Evolutionary conservation across 257 asterid genomes (phyloP).

Genomic region (Coffea canephora): DNA sequence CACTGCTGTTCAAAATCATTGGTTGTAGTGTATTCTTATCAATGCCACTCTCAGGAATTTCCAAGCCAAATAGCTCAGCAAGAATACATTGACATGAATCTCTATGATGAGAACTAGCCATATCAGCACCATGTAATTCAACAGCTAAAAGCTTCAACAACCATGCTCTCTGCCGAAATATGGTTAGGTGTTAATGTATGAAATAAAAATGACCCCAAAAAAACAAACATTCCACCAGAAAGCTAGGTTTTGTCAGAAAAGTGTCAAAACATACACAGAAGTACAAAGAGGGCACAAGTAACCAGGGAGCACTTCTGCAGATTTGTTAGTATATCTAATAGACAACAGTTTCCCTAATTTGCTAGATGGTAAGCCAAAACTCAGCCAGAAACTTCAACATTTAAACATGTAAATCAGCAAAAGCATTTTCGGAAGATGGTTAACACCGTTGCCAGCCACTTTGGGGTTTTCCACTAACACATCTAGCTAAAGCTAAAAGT

Average conservation of each 20-base stretch:
- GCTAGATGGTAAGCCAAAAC: neutral
- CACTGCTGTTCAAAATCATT: slow-evolving; percentile 33
- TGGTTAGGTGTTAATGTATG: neutral
- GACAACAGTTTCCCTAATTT: neutral
- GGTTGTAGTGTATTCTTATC: slow-evolving; percentile 38
- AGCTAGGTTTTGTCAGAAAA: neutral
- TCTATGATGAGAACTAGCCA: slow-evolving; percentile 58
- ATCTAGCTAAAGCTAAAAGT: no score
- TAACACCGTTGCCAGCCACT: neutral
- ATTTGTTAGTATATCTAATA: neutral
- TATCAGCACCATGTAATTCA: slow-evolving; percentile 77
- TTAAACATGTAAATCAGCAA: neutral
- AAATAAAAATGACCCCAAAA: neutral
- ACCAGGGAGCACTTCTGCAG: no score
- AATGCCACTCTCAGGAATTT: slow-evolving; percentile 35
- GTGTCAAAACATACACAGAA: no score
- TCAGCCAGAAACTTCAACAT: neutral
- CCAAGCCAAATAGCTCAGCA: slow-evolving; percentile 68
- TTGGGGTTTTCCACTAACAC: neutral
- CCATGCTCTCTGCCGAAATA: slow-evolving; percentile 83
- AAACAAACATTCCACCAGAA: neutral
- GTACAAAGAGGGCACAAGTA: neutral
- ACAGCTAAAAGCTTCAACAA: slow-evolving; percentile 86
- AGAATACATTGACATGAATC: slow-evolving; percentile 79
- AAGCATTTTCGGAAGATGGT: no score